These are phyloP conservation scores for Plectosphaerella cucumerina DNA, from an alignment of 2,329 filamentous ascomycete genomes.

Conservation along the genomic window DNA sequence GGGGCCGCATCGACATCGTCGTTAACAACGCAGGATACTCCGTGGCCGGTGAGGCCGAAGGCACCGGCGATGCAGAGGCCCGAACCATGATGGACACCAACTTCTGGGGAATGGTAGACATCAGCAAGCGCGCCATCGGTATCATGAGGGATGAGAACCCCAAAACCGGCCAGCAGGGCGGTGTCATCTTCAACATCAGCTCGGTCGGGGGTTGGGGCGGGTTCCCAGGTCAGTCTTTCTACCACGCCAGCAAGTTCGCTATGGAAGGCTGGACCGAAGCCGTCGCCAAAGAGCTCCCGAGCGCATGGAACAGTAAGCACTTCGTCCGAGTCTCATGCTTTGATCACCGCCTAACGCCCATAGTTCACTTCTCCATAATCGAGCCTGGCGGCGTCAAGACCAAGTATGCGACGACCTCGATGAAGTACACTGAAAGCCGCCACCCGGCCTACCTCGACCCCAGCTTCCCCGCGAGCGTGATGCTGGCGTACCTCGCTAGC, in stretches of 20 bases:
- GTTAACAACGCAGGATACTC: conserved; percentile 11
- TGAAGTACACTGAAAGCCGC: conserved; percentile 11
- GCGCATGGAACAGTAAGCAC: conserved; percentile 37
- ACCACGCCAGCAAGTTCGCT: conserved; percentile 39
- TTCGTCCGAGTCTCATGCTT: too few relatives aligned
- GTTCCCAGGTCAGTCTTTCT: conserved; percentile 29
- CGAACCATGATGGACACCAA: conserved; percentile 30
- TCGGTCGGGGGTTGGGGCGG: conserved; percentile 43
- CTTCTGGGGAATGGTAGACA: conserved; percentile 35
- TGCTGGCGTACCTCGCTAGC: conserved; percentile 3
- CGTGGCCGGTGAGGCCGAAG: background rate
- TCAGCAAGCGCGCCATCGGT: conserved; percentile 29
- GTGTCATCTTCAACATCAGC: conserved; percentile 50
- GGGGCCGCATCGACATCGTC: conserved; percentile 7
- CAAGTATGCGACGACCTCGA: conserved; percentile 22
- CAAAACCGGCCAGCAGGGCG: conserved; percentile 30
- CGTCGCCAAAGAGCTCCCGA: conserved; percentile 35
- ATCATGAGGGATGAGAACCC: conserved; percentile 31
- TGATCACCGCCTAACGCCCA: background rate
- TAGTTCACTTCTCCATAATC: conserved; percentile 35
- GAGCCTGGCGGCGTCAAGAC: conserved; percentile 36
- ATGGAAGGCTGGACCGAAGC: conserved; percentile 43
- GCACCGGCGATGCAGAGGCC: background rate
- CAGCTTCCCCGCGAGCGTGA: conserved; percentile 22
- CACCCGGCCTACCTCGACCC: conserved; percentile 32